A percentile compares a stretch with the other conserved stretches of the same genome.
Evolutionary conservation across 2,329 filamentous ascomycete genomes (phyloP).

Genomic region (Diaporthe citriasiana): DNA sequence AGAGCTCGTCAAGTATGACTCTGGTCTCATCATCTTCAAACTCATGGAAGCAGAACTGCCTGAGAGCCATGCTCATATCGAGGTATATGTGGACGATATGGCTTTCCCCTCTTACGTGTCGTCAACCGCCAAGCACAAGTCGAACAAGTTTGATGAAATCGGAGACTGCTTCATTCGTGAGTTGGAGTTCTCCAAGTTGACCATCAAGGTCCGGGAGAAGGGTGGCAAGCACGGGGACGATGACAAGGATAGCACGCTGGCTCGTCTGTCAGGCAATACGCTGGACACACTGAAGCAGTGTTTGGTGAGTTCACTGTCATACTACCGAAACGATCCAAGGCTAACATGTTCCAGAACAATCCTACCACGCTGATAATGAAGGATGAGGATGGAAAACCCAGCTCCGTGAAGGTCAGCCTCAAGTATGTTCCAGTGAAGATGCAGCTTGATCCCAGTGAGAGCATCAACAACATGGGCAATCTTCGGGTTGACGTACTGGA

Average conservation of each 20-base stretch:
- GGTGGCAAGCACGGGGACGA: conserved; percentile 79
- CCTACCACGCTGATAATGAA: conserved; percentile 86
- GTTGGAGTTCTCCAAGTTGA: conserved; percentile 95
- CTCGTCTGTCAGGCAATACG: conserved; percentile 87
- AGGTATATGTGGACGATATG: conserved; percentile 95
- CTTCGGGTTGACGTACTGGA: conserved; percentile 95
- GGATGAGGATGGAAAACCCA: conserved; percentile 80
- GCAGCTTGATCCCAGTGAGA: conserved; percentile 93
- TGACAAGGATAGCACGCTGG: conserved; percentile 81
- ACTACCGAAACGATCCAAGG: not conserved
- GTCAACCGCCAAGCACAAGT: conserved; percentile 77
- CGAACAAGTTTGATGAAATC: conserved; percentile 87
- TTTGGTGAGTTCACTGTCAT: conserved; percentile 68
- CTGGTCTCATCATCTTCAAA: conserved; percentile 93
- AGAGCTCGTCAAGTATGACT: conserved; percentile 88
- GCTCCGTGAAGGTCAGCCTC: conserved; percentile 89
- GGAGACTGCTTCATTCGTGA: conserved; percentile 97
- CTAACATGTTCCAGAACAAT: conserved; percentile 75
- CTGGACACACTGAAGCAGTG: conserved; percentile 90
- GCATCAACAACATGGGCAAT: conserved; percentile 98
- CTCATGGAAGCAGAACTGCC: conserved; percentile 90
- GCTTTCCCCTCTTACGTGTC: conserved; percentile 91
- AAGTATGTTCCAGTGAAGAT: conserved; percentile 97
- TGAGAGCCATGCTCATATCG: conserved; percentile 80
- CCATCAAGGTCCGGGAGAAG: conserved; percentile 87